Base-by-base conservation (phyloP, 805 yeast species). In the Debaryomyces tyrocola region DNA sequence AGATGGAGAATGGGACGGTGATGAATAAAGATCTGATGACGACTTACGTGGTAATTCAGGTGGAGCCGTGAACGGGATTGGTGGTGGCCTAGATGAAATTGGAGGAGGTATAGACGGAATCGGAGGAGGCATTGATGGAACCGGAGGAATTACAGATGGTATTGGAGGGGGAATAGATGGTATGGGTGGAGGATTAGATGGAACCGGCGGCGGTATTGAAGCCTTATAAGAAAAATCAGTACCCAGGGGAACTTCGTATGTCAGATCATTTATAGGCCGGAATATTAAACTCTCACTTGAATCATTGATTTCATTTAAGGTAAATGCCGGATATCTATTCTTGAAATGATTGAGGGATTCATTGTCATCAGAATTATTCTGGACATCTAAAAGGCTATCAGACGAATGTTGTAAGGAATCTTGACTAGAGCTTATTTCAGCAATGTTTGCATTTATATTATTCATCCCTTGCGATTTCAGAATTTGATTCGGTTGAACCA, bases 301-400 rank as follows among this genome's bases (percentile, higher is more conserved):
- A 33, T 20, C 37, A 7, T 12, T 15, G 4, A 20, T n/a, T 12
- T 27, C 40, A 21, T 44, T 40, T 39, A 34, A 15, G 3, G 24
- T n/a, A 28, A 44, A 17, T 6, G 50, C 43, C 4, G 50, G 50
- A 37, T 33, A 47, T 38, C 50, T 40, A 20, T 40, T 37, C 14
- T 35, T 34, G 37, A 47, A 47, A 29, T 40, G n/a, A 6, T 29
- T 10, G 24, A 43, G 14, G 20, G 45, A 43, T 6, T 46, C 50
- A 24, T 20, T 21, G 34, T 40, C 48, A 7, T 37, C 31, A 35
- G 38, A 35, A 4, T 17, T 18, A 35, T 6, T 17, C n/a, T 7
- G 6, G 6, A 14, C 4, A 20, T 37, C 40, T n/a, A n/a, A 37
- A 17, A 17, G 18, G 21, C 12, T 15, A 18, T 17, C 24, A 3